Evolutionary conservation across 2,329 filamentous ascomycete species (phyloP).

Genomic region (Sporothrix inflata): DNA sequence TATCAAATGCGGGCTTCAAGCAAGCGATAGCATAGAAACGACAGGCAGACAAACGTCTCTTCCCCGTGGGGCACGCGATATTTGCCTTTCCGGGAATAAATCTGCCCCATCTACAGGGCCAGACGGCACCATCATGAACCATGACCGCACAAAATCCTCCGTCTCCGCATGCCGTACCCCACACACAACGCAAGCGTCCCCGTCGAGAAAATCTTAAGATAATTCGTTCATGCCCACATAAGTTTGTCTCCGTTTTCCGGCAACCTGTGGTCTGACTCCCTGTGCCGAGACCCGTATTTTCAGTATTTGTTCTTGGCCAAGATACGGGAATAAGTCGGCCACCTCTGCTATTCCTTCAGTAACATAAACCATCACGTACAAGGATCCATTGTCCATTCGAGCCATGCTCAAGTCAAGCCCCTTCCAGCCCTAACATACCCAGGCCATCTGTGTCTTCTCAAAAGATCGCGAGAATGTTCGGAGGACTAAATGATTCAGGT

Average conservation of each 20-base stretch:
- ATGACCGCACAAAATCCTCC: constrained; percentile 1
- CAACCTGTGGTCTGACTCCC: neutral
- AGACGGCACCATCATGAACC: neutral
- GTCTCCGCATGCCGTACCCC: neutral
- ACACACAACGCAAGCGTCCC: neutral
- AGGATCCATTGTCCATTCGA: neutral
- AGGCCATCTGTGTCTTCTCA: neutral
- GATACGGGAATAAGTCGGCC: neutral
- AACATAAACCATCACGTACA: neutral
- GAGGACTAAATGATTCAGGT: neutral
- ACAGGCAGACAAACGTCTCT: neutral
- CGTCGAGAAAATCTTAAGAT: neutral
- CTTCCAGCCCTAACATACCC: neutral
- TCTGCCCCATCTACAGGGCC: neutral
- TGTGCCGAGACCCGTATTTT: neutral
- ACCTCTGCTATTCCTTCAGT: neutral
- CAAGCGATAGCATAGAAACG: neutral
- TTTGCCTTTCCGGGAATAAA: neutral
- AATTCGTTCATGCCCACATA: too few species aligned
- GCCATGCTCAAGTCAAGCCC: neutral
- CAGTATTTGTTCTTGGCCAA: neutral
- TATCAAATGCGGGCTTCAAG: neutral
- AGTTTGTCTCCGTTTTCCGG: too few species aligned
- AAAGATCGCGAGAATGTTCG: neutral
- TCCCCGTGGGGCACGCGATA: neutral